These are phyloP conservation scores for Pythium phragmitis DNA, from an alignment of 352 stramenopile species.

Conservation along the genomic window DNA sequence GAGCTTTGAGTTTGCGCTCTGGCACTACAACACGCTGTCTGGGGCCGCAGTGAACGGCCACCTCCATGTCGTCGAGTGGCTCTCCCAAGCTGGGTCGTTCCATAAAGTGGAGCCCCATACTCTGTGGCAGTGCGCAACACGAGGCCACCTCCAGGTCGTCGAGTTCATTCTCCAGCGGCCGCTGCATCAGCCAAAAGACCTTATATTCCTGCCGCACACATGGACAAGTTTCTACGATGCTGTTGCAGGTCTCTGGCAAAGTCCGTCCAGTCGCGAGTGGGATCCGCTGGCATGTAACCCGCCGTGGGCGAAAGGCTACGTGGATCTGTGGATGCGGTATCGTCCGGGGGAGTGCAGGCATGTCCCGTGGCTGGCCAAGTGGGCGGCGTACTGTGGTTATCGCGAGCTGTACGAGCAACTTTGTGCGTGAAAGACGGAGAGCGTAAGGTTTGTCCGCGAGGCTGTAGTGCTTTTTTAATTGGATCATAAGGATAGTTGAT, in stretches of 20 bases:
- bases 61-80: slow-evolving; percentile 15
- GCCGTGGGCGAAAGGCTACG: slow-evolving; percentile 11
- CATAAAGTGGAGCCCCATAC: slow-evolving; percentile 16
- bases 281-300: slow-evolving; percentile 4
- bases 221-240: slow-evolving; percentile 21
- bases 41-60: slow-evolving; percentile 17
- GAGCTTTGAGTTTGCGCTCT: slow-evolving; percentile 25
- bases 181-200: slow-evolving; percentile 9
- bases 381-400: slow-evolving; percentile 8
- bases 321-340: slow-evolving; percentile 16
- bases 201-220: slow-evolving; percentile 5
- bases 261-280: slow-evolving; percentile 3
- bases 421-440: background rate
- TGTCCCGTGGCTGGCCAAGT: slow-evolving; percentile 10
- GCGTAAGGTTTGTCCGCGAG: background rate
- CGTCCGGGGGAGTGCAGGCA: background rate
- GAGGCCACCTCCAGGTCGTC: slow-evolving; percentile 18
- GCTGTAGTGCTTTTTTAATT: background rate
- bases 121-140: slow-evolving; percentile 14
- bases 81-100: slow-evolving; percentile 13
- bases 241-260: background rate
- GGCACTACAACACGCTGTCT: slow-evolving; percentile 14
- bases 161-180: slow-evolving; percentile 13
- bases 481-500: no score
- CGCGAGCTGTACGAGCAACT: background rate